phyloP scores from a whole-genome alignment of 108 stramenopile genomes.

The Fistulifera pelliculosa region DNA sequence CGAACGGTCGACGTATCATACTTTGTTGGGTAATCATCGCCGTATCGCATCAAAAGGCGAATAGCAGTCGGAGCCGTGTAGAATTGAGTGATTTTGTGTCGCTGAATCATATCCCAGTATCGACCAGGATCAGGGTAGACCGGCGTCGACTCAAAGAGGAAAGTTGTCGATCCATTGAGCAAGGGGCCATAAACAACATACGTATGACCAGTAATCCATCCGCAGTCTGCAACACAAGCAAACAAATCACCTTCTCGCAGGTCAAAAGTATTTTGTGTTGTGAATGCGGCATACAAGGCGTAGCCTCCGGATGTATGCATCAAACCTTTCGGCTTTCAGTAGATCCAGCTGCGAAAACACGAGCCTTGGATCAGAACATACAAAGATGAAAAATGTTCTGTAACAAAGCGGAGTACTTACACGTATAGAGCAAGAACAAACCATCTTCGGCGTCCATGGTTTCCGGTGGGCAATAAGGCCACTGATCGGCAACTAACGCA shows the following conservation, averaged over 20 bases:
- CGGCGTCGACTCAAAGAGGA: constrained; percentile 92
- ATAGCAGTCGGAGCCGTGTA: constrained; percentile 96
- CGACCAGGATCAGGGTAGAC: constrained; percentile 90
- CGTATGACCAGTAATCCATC: constrained; percentile 98
- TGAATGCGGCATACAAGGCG: constrained; percentile 81
- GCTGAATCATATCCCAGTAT: constrained; percentile 91
- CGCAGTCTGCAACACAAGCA: constrained; percentile 95
- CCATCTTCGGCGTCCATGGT: constrained; percentile 92
- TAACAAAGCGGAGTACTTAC: too few species aligned
- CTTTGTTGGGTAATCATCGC: constrained; percentile 62
- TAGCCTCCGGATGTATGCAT: constrained; percentile 94
- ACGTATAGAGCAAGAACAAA: constrained; percentile 96
- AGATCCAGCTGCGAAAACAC: constrained; percentile 61
- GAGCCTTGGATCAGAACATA: too few species aligned
- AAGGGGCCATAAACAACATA: constrained; percentile 96
- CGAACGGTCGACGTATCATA: constrained; percentile 83
- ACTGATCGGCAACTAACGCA: constrained; percentile 63
- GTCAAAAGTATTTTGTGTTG: constrained; percentile 79
- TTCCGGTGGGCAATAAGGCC: constrained; percentile 95
- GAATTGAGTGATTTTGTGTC: constrained; percentile 81
- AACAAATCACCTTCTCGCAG: constrained; percentile 76
- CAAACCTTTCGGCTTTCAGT: constrained; percentile 92
- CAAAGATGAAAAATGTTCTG: too few species aligned
- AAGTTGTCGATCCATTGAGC: constrained; percentile 85
- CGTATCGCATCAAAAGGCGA: constrained; percentile 92